Conservation (phyloP, 768 basidiomycete genomes). For the Inosperma sp. region DNA sequence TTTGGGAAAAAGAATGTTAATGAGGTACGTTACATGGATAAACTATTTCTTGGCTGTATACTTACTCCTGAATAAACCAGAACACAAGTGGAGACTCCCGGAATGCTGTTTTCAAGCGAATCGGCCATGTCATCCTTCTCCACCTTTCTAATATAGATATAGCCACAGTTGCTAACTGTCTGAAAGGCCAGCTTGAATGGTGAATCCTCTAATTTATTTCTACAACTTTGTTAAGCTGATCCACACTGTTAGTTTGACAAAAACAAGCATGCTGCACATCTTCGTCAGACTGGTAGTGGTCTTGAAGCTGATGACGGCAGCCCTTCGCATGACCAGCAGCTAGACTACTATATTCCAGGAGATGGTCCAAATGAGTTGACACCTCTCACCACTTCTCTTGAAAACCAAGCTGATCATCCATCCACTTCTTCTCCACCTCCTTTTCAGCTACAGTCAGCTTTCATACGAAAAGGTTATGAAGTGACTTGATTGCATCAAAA, state of each 20-base stretch:
- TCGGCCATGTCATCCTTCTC: no score
- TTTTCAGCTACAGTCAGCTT: constrained; percentile 30
- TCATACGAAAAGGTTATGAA: constrained; percentile 30
- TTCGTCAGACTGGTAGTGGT: no score
- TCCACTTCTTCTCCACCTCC: constrained; percentile 33
- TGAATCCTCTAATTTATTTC: no score
- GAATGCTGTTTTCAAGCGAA: constrained; percentile 7
- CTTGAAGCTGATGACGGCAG: not conserved
- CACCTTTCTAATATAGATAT: no score
- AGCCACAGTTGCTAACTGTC: no score
- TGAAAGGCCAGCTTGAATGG: no score
- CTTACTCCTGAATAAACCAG: not conserved
- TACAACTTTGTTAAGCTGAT: no score
- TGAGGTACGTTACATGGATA: not conserved
- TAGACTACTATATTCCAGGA: not conserved
- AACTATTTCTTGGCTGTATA: not conserved
- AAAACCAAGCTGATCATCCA: constrained; percentile 30
- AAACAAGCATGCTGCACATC: no score
- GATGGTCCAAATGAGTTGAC: constrained; percentile 12
- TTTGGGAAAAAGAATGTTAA: constrained; percentile 3
- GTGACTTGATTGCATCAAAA: constrained; percentile 27
- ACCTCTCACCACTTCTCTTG: constrained; percentile 31
- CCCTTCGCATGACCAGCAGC: not conserved
- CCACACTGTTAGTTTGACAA: no score
- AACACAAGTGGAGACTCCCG: not conserved